Conservation (phyloP, 352 stramenopile genomes). For the Pythium guiyangense region DNA sequence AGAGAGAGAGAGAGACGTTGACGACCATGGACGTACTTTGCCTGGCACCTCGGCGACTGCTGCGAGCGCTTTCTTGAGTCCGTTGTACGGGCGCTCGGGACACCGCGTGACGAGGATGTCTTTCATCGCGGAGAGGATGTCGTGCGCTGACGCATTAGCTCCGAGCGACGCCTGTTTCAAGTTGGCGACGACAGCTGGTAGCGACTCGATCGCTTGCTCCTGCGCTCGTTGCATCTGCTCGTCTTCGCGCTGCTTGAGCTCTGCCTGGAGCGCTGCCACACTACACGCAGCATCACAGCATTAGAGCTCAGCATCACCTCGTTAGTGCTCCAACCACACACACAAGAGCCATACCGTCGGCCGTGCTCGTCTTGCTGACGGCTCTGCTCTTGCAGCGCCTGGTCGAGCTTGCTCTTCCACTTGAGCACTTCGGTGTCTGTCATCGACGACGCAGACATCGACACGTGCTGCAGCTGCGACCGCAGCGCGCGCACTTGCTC, state of each 20-base stretch:
- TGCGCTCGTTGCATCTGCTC: conserved; percentile 15
- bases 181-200: conserved; percentile 22
- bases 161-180: conserved; percentile 47
- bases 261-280: conserved; percentile 21
- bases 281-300: conserved; percentile 7
- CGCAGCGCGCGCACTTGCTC: conserved; percentile 47
- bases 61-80: conserved; percentile 75
- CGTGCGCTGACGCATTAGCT: conserved; percentile 40
- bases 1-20: no score
- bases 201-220: background rate
- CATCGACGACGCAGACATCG: conserved; percentile 10
- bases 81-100: conserved; percentile 64
- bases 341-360: conserved; percentile 17
- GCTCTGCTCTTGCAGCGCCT: conserved; percentile 43
- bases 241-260: conserved; percentile 24
- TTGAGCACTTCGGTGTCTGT: conserved; percentile 26
- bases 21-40: conserved; percentile 31
- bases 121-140: conserved; percentile 68
- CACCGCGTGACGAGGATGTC: conserved; percentile 55
- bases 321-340: no score
- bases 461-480: conserved; percentile 36
- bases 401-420: conserved; percentile 59
- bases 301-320: no score
- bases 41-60: conserved; percentile 59
- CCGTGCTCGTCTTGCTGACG: conserved; percentile 33